phyloP scores from a whole-genome alignment of 306 rosid species.

The Rosa multiflora region DNA sequence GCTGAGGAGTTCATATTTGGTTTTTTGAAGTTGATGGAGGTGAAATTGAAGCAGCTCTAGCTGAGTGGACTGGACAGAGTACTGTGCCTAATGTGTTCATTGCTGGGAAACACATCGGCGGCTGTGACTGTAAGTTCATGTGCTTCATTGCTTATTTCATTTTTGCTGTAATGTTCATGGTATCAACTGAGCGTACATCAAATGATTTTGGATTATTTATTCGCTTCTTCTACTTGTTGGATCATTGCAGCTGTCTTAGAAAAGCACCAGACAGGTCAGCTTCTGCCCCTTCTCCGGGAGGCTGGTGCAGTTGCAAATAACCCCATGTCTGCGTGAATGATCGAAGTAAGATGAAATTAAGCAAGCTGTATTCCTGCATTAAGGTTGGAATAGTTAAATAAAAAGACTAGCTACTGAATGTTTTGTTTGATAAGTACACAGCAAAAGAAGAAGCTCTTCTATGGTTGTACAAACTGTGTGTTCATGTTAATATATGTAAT shows the following conservation, averaged over 20 bases:
- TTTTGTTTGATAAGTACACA: background rate
- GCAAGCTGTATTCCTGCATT: background rate
- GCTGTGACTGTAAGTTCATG: slow-evolving; percentile 42
- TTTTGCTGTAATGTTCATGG: background rate
- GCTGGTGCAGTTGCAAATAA: slow-evolving; percentile 62
- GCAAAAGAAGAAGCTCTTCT: background rate
- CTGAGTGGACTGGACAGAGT: slow-evolving; percentile 44
- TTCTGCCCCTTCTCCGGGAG: slow-evolving; percentile 62
- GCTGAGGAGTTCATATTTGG: background rate
- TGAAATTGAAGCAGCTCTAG: slow-evolving; percentile 60
- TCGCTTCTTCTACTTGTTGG: background rate
- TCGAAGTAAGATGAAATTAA: background rate
- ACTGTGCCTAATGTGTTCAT: slow-evolving; percentile 82
- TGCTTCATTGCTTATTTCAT: background rate
- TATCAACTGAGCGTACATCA: background rate
- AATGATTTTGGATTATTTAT: background rate
- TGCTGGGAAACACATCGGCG: slow-evolving; percentile 61
- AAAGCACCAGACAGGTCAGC: slow-evolving; percentile 56
- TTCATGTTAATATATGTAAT: background rate
- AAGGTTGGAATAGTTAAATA: background rate
- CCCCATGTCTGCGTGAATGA: slow-evolving; percentile 43
- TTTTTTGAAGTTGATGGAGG: slow-evolving; percentile 53
- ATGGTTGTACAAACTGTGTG: background rate
- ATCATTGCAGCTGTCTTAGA: slow-evolving; percentile 56
- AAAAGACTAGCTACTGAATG: background rate